Conservation (phyloP, 352 stramenopile genomes). For the Phytophthora aleatoria region DNA sequence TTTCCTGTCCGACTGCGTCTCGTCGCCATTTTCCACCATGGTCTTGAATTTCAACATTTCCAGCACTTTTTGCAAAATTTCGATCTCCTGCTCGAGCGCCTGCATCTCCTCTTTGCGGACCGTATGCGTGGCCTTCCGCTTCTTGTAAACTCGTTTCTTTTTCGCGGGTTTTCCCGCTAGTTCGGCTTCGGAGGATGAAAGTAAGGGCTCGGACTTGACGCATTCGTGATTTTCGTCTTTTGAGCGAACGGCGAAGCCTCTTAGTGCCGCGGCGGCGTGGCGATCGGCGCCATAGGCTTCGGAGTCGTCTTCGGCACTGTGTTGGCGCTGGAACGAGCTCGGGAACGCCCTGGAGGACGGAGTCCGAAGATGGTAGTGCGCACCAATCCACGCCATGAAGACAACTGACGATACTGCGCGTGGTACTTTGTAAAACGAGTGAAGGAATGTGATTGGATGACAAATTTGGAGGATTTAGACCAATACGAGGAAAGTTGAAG, state of each 20-base stretch:
- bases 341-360: constrained; percentile 2
- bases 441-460: too few species aligned
- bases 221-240: constrained; percentile 14
- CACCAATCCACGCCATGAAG: constrained; percentile 25
- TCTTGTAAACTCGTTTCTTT: constrained; percentile 46
- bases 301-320: constrained; percentile 22
- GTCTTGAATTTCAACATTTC: constrained; percentile 42
- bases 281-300: constrained; percentile 27
- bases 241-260: constrained; percentile 22
- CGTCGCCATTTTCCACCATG: constrained; percentile 25
- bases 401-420: background rate
- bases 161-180: constrained; percentile 10
- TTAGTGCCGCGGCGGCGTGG: constrained; percentile 29
- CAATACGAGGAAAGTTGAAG: too few species aligned
- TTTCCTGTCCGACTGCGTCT: constrained; percentile 20
- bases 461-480: too few species aligned
- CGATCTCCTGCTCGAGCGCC: constrained; percentile 31
- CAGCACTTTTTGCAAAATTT: constrained; percentile 39
- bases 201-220: constrained; percentile 4
- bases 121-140: constrained; percentile 49
- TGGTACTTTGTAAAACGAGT: too few species aligned
- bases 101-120: constrained; percentile 53
- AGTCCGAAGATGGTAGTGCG: constrained; percentile 6
- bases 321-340: constrained; percentile 23
- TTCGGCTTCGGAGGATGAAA: background rate